These are phyloP conservation scores for Lodderomyces theae DNA, from an alignment of 1,139 yeast genomes.

Conservation along the genomic window DNA sequence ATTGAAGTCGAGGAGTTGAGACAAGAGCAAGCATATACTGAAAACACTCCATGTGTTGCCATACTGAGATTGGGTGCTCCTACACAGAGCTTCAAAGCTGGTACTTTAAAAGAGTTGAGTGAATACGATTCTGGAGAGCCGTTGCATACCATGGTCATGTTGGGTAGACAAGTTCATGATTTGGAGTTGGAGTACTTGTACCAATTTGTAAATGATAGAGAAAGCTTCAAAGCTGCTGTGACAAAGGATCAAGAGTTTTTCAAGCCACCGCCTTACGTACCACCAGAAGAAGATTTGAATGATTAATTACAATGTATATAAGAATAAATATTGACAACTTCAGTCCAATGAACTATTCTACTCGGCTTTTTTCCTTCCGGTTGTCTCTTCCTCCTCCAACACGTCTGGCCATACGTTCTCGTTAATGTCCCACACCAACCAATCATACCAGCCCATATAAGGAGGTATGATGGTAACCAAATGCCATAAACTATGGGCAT, in stretches of 20 bases:
- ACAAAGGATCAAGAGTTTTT: slow-evolving; percentile 71
- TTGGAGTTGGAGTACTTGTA: slow-evolving; percentile 82
- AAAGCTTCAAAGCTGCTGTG: slow-evolving; percentile 57
- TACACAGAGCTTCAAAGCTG: slow-evolving; percentile 78
- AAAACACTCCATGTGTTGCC: slow-evolving; percentile 89
- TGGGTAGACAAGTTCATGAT: slow-evolving; percentile 94
- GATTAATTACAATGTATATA: slow-evolving; percentile 6
- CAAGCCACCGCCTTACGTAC: slow-evolving; percentile 56
- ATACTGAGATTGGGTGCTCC: slow-evolving; percentile 90
- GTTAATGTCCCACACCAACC: slow-evolving; percentile 46
- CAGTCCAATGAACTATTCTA: slow-evolving; percentile 1
- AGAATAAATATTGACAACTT: background rate
- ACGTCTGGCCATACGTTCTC: slow-evolving; percentile 29
- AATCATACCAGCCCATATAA: slow-evolving; percentile 45
- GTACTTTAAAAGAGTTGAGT: slow-evolving; percentile 69
- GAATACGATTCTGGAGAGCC: slow-evolving; percentile 93
- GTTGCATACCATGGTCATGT: slow-evolving; percentile 81
- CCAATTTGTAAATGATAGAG: slow-evolving; percentile 70
- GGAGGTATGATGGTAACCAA: slow-evolving; percentile 68
- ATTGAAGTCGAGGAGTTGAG: slow-evolving; percentile 81
- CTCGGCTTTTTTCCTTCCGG: slow-evolving; percentile 14
- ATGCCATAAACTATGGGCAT: slow-evolving; percentile 96
- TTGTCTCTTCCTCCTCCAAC: background rate
- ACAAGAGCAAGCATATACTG: slow-evolving; percentile 73
- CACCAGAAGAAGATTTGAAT: slow-evolving; percentile 31